These are phyloP conservation scores for Neoscytalidium dimidiatum DNA, from an alignment of 2,329 filamentous ascomycete genomes.

Conservation along the genomic window DNA sequence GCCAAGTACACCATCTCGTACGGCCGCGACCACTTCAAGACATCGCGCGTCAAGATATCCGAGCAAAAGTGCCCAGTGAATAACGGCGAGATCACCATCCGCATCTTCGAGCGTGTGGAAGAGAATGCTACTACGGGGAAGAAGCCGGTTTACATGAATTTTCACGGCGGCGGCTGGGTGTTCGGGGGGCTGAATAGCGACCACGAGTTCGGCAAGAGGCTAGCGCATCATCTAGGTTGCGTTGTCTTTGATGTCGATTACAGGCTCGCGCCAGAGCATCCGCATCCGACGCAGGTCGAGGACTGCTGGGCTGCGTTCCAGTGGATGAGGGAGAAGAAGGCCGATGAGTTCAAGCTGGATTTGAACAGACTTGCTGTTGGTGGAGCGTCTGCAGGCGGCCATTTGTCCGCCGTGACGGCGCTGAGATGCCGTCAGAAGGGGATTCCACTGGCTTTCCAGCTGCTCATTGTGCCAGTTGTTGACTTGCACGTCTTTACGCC, in stretches of 20 bases:
- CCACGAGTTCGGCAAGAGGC: constrained; percentile 34
- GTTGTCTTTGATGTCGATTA: constrained; percentile 38
- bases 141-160: constrained; percentile 26
- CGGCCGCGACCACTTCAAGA: constrained; percentile 12
- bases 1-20: constrained; percentile 17
- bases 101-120: constrained; percentile 15
- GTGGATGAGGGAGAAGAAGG: constrained; percentile 25
- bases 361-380: constrained; percentile 32
- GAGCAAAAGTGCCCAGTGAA: constrained; percentile 17
- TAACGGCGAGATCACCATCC: constrained; percentile 11
- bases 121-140: background rate
- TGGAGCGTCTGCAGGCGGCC: constrained; percentile 43
- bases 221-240: constrained; percentile 21
- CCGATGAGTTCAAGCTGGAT: constrained; percentile 5
- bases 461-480: constrained; percentile 40
- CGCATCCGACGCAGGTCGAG: constrained; percentile 36
- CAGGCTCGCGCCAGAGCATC: constrained; percentile 35
- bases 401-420: constrained; percentile 41
- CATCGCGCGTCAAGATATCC: constrained; percentile 1
- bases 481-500: constrained; percentile 42
- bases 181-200: constrained; percentile 40
- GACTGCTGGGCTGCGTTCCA: constrained; percentile 36
- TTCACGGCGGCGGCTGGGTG: constrained; percentile 43
- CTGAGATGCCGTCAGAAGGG: constrained; percentile 41
- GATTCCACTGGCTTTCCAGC: constrained; percentile 39